Percentiles rank a stretch among this genome's conserved stretches.
phyloP scores from a whole-genome alignment of 345 rosid genomes.

The Populus davidiana region DNA sequence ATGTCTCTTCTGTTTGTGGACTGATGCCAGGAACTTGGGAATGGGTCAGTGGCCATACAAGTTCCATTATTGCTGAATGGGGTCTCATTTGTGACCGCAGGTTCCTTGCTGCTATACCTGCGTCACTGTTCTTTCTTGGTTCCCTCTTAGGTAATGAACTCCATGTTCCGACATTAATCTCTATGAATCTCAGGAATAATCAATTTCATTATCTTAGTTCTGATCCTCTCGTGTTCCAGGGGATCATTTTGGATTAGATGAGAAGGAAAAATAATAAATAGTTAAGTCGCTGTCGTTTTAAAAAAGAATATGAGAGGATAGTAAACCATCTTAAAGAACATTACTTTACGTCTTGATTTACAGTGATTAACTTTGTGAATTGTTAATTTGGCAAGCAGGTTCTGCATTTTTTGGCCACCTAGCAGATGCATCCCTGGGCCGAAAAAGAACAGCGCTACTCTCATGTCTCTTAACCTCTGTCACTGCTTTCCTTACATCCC shows the following conservation, averaged over 20 bases:
- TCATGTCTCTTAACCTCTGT: conserved; percentile 50
- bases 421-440: conserved; percentile 58
- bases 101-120: conserved; percentile 69
- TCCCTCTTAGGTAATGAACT: conserved; percentile 52
- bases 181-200: not conserved
- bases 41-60: conserved; percentile 50
- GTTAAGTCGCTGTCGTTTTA: too few species aligned
- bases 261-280: too few species aligned
- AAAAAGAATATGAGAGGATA: too few species aligned
- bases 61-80: conserved; percentile 65
- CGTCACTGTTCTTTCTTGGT: conserved; percentile 71
- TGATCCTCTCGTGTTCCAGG: too few species aligned
- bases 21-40: conserved; percentile 58
- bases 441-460: conserved; percentile 52
- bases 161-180: not conserved
- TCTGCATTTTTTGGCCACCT: conserved; percentile 53
- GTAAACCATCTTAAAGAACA: too few species aligned
- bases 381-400: conserved; percentile 33
- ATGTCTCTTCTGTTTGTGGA: conserved; percentile 39
- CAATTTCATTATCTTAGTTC: too few species aligned
- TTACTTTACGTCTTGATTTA: too few species aligned
- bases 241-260: too few species aligned
- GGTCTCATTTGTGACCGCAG: conserved; percentile 57
- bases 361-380: not conserved
- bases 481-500: conserved; percentile 57